These are phyloP conservation scores for Pisolithus microcarpus DNA, from an alignment of 768 basidiomycete genomes.

Conservation along the genomic window DNA sequence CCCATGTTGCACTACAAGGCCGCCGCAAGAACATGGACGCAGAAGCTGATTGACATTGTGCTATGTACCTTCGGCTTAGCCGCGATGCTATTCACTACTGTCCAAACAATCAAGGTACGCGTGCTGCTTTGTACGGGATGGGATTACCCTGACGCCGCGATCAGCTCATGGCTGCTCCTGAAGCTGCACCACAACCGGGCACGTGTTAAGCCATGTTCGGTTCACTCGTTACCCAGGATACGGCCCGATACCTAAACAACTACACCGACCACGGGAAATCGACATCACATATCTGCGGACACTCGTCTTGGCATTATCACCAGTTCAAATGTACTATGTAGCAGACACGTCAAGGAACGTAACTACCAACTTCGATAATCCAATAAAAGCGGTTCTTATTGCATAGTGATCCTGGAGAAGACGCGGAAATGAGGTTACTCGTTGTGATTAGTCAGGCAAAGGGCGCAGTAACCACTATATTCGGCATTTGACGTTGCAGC, in stretches of 20 bases:
- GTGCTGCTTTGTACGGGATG: neutral
- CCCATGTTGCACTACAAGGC: conserved; percentile 88
- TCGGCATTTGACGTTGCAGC: neutral
- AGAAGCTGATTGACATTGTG: conserved; percentile 62
- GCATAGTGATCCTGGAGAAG: too few species aligned
- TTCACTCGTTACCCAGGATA: neutral
- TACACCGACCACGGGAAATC: too few species aligned
- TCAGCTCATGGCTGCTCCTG: conserved; percentile 58
- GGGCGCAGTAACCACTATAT: neutral
- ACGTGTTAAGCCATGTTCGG: conserved; percentile 17
- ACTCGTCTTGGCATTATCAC: too few species aligned
- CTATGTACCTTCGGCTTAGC: conserved; percentile 69
- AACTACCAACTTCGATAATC: too few species aligned
- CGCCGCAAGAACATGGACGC: conserved; percentile 61
- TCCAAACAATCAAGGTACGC: conserved; percentile 66
- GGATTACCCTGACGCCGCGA: conserved; percentile 7
- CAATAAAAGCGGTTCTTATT: too few species aligned
- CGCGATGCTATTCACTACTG: conserved; percentile 72
- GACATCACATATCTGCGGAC: too few species aligned
- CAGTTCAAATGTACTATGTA: too few species aligned
- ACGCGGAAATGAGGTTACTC: neutral
- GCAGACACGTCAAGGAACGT: too few species aligned
- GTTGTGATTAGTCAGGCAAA: neutral
- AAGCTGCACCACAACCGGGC: conserved; percentile 31
- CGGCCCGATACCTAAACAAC: too few species aligned